phyloP scores from a whole-genome alignment of 2,329 filamentous ascomycete genomes.

The Claviceps sp. region DNA sequence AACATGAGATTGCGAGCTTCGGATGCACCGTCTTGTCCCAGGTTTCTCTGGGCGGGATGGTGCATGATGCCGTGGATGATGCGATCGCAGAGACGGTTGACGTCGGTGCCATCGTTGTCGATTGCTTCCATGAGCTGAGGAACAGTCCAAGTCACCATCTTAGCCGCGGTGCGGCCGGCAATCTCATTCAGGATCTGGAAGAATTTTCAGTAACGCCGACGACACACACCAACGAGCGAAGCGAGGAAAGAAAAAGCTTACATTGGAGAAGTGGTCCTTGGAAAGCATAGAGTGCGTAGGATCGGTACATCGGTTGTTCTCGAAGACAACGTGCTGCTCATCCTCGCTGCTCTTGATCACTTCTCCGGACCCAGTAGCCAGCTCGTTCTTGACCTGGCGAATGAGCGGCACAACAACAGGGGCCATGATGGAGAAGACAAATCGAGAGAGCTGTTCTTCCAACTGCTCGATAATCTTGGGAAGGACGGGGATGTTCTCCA shows the following conservation, averaged over 20 bases:
- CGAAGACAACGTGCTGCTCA: constrained; percentile 78
- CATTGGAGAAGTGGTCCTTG: constrained; percentile 88
- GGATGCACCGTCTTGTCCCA: constrained; percentile 53
- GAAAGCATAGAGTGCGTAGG: constrained; percentile 93
- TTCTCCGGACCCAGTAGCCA: constrained; percentile 72
- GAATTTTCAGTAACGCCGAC: neutral
- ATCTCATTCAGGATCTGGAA: constrained; percentile 68
- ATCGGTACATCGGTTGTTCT: constrained; percentile 61
- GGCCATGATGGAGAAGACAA: constrained; percentile 83
- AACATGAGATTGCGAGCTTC: constrained; percentile 72
- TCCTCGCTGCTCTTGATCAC: constrained; percentile 75
- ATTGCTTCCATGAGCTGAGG: constrained; percentile 81
- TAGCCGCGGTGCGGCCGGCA: constrained; percentile 68
- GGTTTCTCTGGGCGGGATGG: constrained; percentile 65
- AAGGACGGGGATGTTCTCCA: constrained; percentile 75
- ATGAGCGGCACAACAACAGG: constrained; percentile 81
- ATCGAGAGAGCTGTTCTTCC: constrained; percentile 75
- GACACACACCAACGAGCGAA: neutral
- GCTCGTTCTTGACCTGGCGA: constrained; percentile 72
- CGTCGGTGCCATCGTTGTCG: constrained; percentile 61
- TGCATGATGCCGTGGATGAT: constrained; percentile 78
- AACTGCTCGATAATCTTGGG: constrained; percentile 77
- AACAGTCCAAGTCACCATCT: constrained; percentile 71
- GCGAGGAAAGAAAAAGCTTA: constrained; percentile 21
- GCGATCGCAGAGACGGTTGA: constrained; percentile 56